Evolutionary conservation across 2,329 filamentous ascomycete species (phyloP).

Genomic region (Neopestalotiopsis clavispora): DNA sequence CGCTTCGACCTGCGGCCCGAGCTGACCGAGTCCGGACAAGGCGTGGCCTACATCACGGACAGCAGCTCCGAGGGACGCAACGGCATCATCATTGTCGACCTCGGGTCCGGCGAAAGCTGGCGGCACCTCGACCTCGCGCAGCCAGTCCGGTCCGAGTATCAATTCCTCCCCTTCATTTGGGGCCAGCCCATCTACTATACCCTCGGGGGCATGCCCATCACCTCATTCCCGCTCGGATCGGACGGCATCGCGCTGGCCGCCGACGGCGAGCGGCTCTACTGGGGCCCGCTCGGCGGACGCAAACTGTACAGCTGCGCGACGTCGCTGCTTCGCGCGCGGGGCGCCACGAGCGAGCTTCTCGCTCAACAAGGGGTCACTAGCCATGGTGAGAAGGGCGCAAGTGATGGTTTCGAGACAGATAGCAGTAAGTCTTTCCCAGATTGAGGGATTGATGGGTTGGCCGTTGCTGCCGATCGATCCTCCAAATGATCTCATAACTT

Average conservation of each 20-base stretch:
- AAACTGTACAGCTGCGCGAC: constrained; percentile 47
- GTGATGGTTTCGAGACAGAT: constrained; percentile 57
- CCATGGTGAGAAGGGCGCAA: constrained; percentile 52
- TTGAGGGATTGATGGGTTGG: too few relatives aligned
- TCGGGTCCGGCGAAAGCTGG: constrained; percentile 53
- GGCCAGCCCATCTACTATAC: constrained; percentile 50
- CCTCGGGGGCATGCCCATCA: constrained; percentile 37
- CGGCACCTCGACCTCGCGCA: constrained; percentile 49
- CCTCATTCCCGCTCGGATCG: constrained; percentile 47
- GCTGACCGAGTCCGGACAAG: constrained; percentile 45
- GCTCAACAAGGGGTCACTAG: constrained; percentile 47
- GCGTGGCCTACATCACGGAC: constrained; percentile 59
- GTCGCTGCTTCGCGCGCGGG: constrained; percentile 42
- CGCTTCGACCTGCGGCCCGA: constrained; percentile 54
- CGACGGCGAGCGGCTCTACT: constrained; percentile 52
- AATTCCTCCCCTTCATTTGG: constrained; percentile 54
- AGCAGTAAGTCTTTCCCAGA: constrained; percentile 30
- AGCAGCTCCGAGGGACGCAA: constrained; percentile 52
- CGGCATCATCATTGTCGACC: constrained; percentile 54
- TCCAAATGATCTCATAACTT: too few relatives aligned
- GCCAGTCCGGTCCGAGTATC: constrained; percentile 44
- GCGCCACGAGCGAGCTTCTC: constrained; percentile 43
- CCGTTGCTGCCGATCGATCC: too few relatives aligned
- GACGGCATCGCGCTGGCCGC: constrained; percentile 57
- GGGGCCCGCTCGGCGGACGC: constrained; percentile 46